A percentile compares a stretch with the other conserved stretches of the same genome.
Conservation (phyloP, 495 filamentous ascomycete genomes). For the Penicillium diatomitis region DNA sequence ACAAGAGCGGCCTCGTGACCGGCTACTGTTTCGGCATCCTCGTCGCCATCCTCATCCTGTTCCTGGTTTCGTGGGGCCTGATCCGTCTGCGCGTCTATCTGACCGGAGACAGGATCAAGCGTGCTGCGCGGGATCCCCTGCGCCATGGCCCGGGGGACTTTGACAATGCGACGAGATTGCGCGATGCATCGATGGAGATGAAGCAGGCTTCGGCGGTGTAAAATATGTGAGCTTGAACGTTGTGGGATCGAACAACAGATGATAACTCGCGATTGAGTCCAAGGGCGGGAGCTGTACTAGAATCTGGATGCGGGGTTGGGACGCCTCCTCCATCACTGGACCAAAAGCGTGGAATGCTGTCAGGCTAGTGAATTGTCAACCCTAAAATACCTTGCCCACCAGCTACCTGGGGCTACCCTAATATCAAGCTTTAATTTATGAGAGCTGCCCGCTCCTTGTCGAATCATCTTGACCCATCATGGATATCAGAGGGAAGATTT, state of each 20-base stretch:
- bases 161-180: neutral
- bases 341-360: too few relatives aligned
- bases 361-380: too few relatives aligned
- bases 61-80: constrained; percentile 44
- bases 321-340: too few relatives aligned
- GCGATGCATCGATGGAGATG: constrained; percentile 1
- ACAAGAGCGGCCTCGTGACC: constrained; percentile 35
- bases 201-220: constrained; percentile 6
- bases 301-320: too few relatives aligned
- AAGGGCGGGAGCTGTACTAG: too few relatives aligned
- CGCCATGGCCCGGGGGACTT: neutral
- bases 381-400: too few relatives aligned
- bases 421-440: too few relatives aligned
- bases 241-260: neutral
- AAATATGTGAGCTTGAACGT: neutral
- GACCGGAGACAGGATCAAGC: constrained; percentile 21
- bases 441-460: too few relatives aligned
- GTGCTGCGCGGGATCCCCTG: constrained; percentile 15
- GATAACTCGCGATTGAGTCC: too few relatives aligned
- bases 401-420: too few relatives aligned
- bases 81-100: constrained; percentile 44
- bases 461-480: too few relatives aligned
- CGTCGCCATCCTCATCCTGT: constrained; percentile 53
- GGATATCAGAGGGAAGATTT: too few relatives aligned
- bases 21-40: constrained; percentile 51